A percentile compares a stretch with the other conserved stretches of the same genome.
Conservation (phyloP, 345 rosid genomes). For the Aquilaria malaccensis region DNA sequence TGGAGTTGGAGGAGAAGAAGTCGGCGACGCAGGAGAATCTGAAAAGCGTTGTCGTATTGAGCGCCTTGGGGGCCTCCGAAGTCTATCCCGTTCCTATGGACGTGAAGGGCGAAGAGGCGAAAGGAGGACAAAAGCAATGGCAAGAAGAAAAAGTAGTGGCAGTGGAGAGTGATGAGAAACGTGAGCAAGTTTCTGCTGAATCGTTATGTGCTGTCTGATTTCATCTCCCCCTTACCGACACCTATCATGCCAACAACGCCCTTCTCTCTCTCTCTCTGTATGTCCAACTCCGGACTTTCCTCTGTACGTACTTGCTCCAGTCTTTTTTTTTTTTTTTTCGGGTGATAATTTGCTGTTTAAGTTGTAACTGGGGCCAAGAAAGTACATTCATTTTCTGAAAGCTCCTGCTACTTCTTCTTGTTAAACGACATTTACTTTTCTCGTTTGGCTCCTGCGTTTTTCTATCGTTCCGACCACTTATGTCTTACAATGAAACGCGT, state of each 20-base stretch:
- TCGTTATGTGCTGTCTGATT: conserved; percentile 16
- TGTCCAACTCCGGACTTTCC: too few relatives aligned
- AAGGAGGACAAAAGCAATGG: background rate
- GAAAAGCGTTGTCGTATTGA: conserved; percentile 15
- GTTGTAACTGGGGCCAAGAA: too few relatives aligned
- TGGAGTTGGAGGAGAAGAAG: conserved; percentile 18
- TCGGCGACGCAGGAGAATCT: conserved; percentile 17
- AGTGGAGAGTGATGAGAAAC: background rate
- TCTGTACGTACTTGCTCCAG: background rate
- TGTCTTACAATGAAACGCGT: too few relatives aligned
- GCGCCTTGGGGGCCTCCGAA: conserved; percentile 21
- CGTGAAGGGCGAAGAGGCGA: conserved; percentile 1
- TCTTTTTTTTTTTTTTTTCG: background rate
- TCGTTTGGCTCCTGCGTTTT: too few relatives aligned
- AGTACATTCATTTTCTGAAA: too few relatives aligned
- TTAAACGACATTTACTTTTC: too few relatives aligned
- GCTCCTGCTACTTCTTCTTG: too few relatives aligned
- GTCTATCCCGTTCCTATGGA: conserved; percentile 19
- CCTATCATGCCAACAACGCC: background rate
- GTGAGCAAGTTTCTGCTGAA: too few relatives aligned
- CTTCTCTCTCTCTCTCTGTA: background rate
- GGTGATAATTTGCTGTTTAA: too few relatives aligned
- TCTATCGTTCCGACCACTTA: too few relatives aligned
- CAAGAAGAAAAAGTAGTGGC: background rate
- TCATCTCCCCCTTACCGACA: conserved; percentile 1